A percentile compares a stretch with the other conserved stretches of the same genome.
Evolutionary conservation across 2,329 filamentous ascomycete species (phyloP).

Genomic region (Cladophialophora immunda): DNA sequence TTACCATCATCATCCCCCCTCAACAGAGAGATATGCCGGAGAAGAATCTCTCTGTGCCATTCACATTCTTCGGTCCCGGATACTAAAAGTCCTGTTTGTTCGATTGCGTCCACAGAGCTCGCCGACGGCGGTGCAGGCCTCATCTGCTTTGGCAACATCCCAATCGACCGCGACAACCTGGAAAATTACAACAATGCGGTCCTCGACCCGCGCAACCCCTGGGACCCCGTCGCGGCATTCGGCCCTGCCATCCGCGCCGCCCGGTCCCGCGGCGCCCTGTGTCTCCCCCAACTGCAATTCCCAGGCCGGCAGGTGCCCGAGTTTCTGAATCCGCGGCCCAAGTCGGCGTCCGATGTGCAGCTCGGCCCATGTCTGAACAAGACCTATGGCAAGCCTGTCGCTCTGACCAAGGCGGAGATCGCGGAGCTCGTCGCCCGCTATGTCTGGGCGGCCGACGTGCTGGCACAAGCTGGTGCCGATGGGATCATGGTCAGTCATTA

Average conservation of each 20-base stretch:
- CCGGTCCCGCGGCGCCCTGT: slow-evolving; percentile 41
- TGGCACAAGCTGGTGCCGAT: slow-evolving; percentile 40
- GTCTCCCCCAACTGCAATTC: slow-evolving; percentile 41
- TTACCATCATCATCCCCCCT: no score
- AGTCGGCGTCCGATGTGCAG: slow-evolving; percentile 40
- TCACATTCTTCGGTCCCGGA: no score
- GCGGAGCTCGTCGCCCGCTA: slow-evolving; percentile 37
- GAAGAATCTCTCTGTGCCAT: no score
- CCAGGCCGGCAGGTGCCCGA: slow-evolving; percentile 42
- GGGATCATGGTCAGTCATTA: slow-evolving; percentile 35
- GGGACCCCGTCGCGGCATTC: slow-evolving; percentile 38
- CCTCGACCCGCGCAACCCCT: slow-evolving; percentile 40
- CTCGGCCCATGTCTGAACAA: slow-evolving; percentile 33
- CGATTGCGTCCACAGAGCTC: slow-evolving; percentile 13
- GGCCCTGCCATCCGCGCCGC: slow-evolving; percentile 39
- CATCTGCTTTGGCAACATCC: slow-evolving; percentile 44
- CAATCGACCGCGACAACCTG: slow-evolving; percentile 42
- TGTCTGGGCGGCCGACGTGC: slow-evolving; percentile 39
- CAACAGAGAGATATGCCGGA: no score
- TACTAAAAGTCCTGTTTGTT: not conserved
- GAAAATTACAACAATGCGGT: slow-evolving; percentile 44
- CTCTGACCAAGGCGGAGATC: slow-evolving; percentile 37
- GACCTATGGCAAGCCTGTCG: slow-evolving; percentile 36
- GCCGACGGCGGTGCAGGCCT: slow-evolving; percentile 39
- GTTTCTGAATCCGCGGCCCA: slow-evolving; percentile 40